Evolutionary conservation across 257 asterid genomes (phyloP).

Genomic region (Capsicum chinense): DNA sequence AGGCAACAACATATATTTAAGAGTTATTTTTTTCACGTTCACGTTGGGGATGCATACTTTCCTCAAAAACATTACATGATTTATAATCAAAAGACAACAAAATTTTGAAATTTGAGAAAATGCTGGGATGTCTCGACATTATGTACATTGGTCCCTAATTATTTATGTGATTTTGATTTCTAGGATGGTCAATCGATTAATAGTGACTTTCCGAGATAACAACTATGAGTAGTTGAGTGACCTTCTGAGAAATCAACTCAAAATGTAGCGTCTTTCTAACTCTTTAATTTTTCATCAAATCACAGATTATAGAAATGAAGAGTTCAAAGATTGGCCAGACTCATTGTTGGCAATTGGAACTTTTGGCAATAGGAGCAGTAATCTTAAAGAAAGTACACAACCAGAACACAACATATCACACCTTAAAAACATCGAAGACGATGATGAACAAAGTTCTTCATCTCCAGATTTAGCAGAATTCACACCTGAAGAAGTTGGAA

Average conservation of each 20-base stretch:
- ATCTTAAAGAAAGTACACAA: conserved; percentile 27
- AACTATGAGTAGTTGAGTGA: no score
- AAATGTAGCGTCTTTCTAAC: background rate
- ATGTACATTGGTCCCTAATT: background rate
- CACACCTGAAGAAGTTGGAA: conserved; percentile 76
- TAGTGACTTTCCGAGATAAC: no score
- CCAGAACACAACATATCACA: conserved; percentile 27
- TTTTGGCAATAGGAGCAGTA: conserved; percentile 56
- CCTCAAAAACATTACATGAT: background rate
- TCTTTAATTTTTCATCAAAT: background rate
- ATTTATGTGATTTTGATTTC: no score
- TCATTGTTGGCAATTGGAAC: conserved; percentile 86
- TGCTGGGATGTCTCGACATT: background rate
- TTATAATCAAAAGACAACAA: background rate
- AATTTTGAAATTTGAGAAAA: conserved; percentile 18
- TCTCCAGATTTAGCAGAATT: conserved; percentile 72
- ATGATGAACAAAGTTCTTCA: conserved; percentile 51
- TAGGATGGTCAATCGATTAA: no score
- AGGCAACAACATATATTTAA: background rate
- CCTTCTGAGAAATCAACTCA: background rate
- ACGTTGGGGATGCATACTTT: background rate
- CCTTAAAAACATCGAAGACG: conserved; percentile 31
- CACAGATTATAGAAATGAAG: conserved; percentile 62
- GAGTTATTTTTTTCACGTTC: background rate
- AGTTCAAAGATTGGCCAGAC: conserved; percentile 73